A percentile compares a stretch with the other conserved stretches of the same genome.
Evolutionary conservation across 2,329 filamentous ascomycete species (phyloP).

Genomic region (Neonectria punicea): DNA sequence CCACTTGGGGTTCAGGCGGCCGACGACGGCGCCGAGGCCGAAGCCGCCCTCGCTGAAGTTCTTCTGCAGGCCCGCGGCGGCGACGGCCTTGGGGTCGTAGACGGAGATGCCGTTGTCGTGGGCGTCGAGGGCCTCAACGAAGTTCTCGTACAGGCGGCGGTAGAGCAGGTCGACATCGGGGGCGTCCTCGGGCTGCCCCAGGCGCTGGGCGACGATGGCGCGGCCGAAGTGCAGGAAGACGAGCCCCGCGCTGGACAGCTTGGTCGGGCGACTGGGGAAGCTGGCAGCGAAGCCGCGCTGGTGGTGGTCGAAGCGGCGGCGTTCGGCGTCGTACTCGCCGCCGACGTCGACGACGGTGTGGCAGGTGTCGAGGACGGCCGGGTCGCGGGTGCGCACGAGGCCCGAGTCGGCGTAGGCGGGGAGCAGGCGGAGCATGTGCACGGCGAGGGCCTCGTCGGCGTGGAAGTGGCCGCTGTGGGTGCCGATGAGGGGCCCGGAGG

Average conservation of each 20-base stretch:
- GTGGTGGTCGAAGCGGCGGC: slow-evolving; percentile 94
- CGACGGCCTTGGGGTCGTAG: slow-evolving; percentile 78
- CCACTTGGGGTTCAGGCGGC: slow-evolving; percentile 81
- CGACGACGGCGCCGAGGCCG: slow-evolving; percentile 84
- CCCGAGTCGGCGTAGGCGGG: slow-evolving; percentile 79
- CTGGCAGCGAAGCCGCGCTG: slow-evolving; percentile 89
- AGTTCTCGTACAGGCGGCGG: slow-evolving; percentile 90
- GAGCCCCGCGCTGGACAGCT: slow-evolving; percentile 91
- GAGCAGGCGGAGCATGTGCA: slow-evolving; percentile 92
- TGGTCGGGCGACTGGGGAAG: slow-evolving; percentile 86
- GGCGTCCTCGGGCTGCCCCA: slow-evolving; percentile 65
- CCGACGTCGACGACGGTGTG: slow-evolving; percentile 99
- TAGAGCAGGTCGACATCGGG: slow-evolving; percentile 80
- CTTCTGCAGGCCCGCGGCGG: slow-evolving; percentile 79
- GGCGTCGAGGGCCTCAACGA: slow-evolving; percentile 95
- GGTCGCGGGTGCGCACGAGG: slow-evolving; percentile 89
- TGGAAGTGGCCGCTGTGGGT: slow-evolving; percentile 99
- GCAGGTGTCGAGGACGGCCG: slow-evolving; percentile 79
- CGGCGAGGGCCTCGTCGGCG: slow-evolving; percentile 95
- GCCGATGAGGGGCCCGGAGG: slow-evolving; percentile 76
- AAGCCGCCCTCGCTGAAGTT: slow-evolving; percentile 86
- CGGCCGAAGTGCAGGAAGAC: slow-evolving; percentile 97
- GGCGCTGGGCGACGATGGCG: slow-evolving; percentile 75
- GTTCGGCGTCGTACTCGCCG: slow-evolving; percentile 83
- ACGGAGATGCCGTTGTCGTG: slow-evolving; percentile 94